Evolutionary conservation across 192 early-diverging fungal species (phyloP), one percentile per base, ranked within the genome.

Genomic region (Entomortierella parvispora): DNA sequence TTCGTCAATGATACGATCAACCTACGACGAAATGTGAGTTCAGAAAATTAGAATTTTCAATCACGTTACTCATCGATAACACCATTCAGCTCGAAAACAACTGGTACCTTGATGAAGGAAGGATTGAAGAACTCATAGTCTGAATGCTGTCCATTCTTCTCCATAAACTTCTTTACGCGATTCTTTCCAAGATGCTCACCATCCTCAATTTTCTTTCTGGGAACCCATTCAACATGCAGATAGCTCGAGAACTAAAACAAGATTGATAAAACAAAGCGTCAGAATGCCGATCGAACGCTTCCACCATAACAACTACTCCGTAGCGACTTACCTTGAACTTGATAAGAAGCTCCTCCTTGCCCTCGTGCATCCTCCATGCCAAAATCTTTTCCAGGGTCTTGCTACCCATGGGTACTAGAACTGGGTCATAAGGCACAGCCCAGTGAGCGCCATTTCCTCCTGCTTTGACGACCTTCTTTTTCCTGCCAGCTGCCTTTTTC

Each of bases 1-100:
- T 70, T 94, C 94, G 71, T 95, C 94, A 64, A 95, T 88, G 25
- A 95, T 80, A 18, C 94, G 88, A 62, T 95, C 94, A 55, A 93
- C 82, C 90, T 92, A 52, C 11, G n/a, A 46, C 48, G 9, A 28
- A 10, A 47, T 14, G 42, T 20, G 3, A 44, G n/a, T n/a, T n/a
- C n/a, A 32, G 29, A 28, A 28, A 40, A 40, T 6, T 5, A 14
- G 25, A 31, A 54, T 44, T 52, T 14, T 42, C 14, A 18, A 63
- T 5, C 33, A 52, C 18, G 32, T 14, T 11, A 20, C 58, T n/a
- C 3, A 3, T 55, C 31, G 7, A 25, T 28, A 20, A 2, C 3
- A 10, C 17, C 54, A 20, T 11, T 5, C 12, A 11, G 7, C 3
- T 2, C 11, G 11, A 61, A 51, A 37, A 46, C 31, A 32, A 23